Evolutionary conservation across 352 stramenopile genomes (phyloP).

Genomic region (Globisporangium paddicum): DNA sequence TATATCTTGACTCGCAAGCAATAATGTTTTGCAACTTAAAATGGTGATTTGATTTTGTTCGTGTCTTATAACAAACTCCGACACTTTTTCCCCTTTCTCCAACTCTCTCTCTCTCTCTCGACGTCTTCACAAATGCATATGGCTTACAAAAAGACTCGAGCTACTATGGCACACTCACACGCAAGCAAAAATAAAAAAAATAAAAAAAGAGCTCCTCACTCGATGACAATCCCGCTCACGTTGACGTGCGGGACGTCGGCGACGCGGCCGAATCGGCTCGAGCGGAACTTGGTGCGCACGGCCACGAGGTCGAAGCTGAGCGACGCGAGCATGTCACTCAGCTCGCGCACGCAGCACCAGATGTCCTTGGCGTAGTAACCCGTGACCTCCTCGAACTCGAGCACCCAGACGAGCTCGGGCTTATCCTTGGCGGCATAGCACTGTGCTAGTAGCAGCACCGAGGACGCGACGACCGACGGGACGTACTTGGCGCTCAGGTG

Average conservation of each 20-base stretch:
- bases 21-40: no score
- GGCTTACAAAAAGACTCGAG: slow-evolving; percentile 9
- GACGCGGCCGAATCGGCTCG: slow-evolving; percentile 13
- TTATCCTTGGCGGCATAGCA: slow-evolving; percentile 41
- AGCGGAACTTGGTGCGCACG: slow-evolving; percentile 39
- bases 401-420: slow-evolving; percentile 39
- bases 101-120: not conserved
- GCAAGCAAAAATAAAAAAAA: not conserved
- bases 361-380: slow-evolving; percentile 37
- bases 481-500: slow-evolving; percentile 39
- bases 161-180: slow-evolving; percentile 1
- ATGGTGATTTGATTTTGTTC: not conserved
- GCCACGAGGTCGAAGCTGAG: slow-evolving; percentile 37
- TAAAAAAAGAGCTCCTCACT: slow-evolving; percentile 6
- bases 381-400: slow-evolving; percentile 41
- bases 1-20: no score
- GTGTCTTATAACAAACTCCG: slow-evolving; percentile 3
- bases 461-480: slow-evolving; percentile 40
- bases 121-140: slow-evolving; percentile 7
- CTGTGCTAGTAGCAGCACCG: slow-evolving; percentile 41
- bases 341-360: slow-evolving; percentile 29
- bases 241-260: slow-evolving; percentile 16
- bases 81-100: not conserved
- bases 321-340: slow-evolving; percentile 31
- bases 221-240: slow-evolving; percentile 11